Base-by-base conservation (phyloP, 495 filamentous ascomycete species). In the Ramalina peruviana region DNA sequence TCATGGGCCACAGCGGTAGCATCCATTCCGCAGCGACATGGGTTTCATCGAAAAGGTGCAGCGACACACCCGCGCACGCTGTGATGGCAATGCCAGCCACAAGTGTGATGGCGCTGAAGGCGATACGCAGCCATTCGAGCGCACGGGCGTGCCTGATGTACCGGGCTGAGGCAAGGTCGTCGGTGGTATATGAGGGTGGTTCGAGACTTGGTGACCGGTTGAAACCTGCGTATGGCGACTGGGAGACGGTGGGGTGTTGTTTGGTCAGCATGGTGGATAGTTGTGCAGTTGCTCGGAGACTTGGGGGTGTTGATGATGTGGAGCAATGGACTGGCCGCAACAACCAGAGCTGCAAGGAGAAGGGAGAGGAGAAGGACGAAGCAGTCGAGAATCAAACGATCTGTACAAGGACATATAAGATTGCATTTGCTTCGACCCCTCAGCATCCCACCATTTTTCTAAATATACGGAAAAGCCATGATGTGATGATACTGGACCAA, bases 1-100 rank as follows among this genome's bases (percentile, higher is more conserved):
- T 69, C 48, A 66, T 43, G 7, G 73, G 73, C 73, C 73, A 76
- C 2, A 76, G 59, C 5, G 65, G 67, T 10, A 76, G 62, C 40
- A 69, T 62, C 37, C 64, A 56, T 40, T 57, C 58, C 13, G 57
- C 61, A 51, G 62, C 66, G 26, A 61, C 40, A 21, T 59, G 59
- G 2, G 72, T 74, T 20, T 40, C 43, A 16, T 61, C 60, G 45
- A 74, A 73, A 43, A 69, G 62, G 1, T 57, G 62, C 21, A 72
- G 55, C 26, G 71, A 65, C 4, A 62, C 60, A 5, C 60, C 67
- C 39, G 69, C 66, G 50, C 69, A 72, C 17, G 57, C 64, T 16
- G 74, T 62, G 43, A 69, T 52, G 2, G 69, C 62, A 16, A 71
- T 53, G 4, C 68, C 58, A n/a, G 57, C 46, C 11, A 39, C 39